Evolutionary conservation across 176 grass and related monocot species (phyloP), one percentile per base, ranked within the genome.

Genomic region (Paspalum vaginatum): DNA sequence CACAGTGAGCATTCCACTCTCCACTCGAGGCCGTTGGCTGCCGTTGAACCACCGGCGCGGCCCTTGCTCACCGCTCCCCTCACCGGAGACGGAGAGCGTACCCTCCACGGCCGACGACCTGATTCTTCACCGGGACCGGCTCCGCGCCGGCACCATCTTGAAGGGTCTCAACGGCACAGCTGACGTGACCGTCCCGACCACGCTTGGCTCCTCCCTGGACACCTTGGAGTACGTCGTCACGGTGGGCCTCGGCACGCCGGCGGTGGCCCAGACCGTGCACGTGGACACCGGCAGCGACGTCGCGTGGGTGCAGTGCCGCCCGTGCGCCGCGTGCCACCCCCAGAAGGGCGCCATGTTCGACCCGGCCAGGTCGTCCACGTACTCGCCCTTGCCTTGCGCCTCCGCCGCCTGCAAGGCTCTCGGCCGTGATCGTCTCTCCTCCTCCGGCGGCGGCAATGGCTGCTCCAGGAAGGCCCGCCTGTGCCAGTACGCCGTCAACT

Each of bases 231-330:
- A 96, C 75, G 74, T 96, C 17, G 81, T 92, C 20, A 65, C 85
- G 21, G 66, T 92, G 16, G 53, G 72, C 0, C 25, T 96, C 10
- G 93, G 90, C 44, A 86, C 85, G 43, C 87, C 79, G 18, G 65
- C 24, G 2, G 84, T 64, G 52, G 50, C 42, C 26, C 86, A 82
- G 72, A 78, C 61, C 7, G 39, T 96, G 72, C 40, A 42, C 76
- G 88, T 96, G 5, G 93, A 96, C 90, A 88, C 87, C 20, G 93
- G 85, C 66, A 96, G 90, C 78, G 90, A 90, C 60, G 72, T 96
- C 45, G 86, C 93, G 2, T 96, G 87, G 90, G 89, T 96, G 79
- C 93, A 96, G 66, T 97, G 93, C 85, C 66, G 67, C 0, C 93
- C 89, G 7, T 95, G 92, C n/a, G 10, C 78, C 0, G 21, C 32